Percentiles rank a stretch among this genome's conserved stretches.
These are phyloP conservation scores for Lichtheimia corymbifera DNA, from an alignment of 371 early-diverging fungal genomes.

Conservation along the genomic window DNA sequence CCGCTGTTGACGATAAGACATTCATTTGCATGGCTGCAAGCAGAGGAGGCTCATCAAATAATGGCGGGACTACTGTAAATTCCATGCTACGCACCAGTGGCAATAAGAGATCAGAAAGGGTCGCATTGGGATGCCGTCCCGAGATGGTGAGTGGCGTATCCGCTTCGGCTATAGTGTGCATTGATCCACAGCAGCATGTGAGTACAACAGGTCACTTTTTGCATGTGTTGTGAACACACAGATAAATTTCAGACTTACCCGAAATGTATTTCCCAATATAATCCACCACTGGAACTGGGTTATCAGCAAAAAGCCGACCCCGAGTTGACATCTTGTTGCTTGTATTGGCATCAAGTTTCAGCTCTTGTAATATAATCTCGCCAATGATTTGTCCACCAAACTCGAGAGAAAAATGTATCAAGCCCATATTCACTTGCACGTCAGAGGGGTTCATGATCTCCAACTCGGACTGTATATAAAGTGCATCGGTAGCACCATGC, in stretches of 20 bases:
- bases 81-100: slow-evolving; percentile 25
- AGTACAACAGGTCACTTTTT: too few relatives aligned
- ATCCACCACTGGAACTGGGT: slow-evolving; percentile 19
- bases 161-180: slow-evolving; percentile 6
- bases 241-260: slow-evolving; percentile 6
- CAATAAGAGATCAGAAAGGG: slow-evolving; percentile 22
- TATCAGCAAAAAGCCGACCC: slow-evolving; percentile 12
- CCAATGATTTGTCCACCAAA: slow-evolving; percentile 35
- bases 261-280: slow-evolving; percentile 44
- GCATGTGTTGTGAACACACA: too few relatives aligned
- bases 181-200: neutral
- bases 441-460: slow-evolving; percentile 43
- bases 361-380: slow-evolving; percentile 31
- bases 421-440: slow-evolving; percentile 37
- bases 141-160: slow-evolving; percentile 29
- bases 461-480: slow-evolving; percentile 25
- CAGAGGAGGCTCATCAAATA: slow-evolving; percentile 31
- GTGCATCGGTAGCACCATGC: slow-evolving; percentile 31
- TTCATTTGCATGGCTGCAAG: slow-evolving; percentile 44
- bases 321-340: slow-evolving; percentile 1
- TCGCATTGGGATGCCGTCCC: slow-evolving; percentile 39
- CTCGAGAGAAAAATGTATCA: slow-evolving; percentile 25
- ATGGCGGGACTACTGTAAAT: slow-evolving; percentile 36
- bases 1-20: slow-evolving; percentile 42
- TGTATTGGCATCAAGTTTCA: slow-evolving; percentile 24